Percentiles rank a stretch among this genome's conserved stretches.
phyloP scores from a whole-genome alignment of 371 early-diverging fungal species.

The Mucor circinelloides region DNA sequence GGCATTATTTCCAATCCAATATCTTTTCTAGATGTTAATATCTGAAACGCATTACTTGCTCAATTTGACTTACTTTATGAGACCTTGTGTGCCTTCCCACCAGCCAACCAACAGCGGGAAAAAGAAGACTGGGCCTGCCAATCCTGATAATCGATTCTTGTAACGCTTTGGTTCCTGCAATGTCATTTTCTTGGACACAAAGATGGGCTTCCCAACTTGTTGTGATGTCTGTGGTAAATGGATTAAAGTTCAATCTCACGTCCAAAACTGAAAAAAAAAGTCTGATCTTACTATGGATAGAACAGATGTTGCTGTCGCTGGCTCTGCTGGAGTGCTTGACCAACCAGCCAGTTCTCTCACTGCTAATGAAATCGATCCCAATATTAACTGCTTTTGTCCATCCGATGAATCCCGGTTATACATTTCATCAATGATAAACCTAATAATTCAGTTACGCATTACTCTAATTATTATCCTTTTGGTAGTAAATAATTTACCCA shows the following conservation, averaged over 20 bases:
- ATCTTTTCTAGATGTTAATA: slow-evolving; percentile 6
- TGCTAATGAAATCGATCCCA: slow-evolving; percentile 35
- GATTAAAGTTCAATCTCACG: neutral
- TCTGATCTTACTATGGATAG: neutral
- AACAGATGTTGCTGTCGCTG: neutral
- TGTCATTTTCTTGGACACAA: slow-evolving; percentile 39
- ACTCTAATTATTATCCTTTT: neutral
- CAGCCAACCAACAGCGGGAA: slow-evolving; percentile 51
- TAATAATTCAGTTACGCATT: neutral
- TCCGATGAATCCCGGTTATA: slow-evolving; percentile 43
- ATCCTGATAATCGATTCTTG: slow-evolving; percentile 32
- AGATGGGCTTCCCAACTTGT: slow-evolving; percentile 29
- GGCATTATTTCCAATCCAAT: slow-evolving; percentile 38
- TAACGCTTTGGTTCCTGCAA: slow-evolving; percentile 23
- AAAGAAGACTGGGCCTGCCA: slow-evolving; percentile 46
- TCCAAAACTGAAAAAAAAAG: neutral
- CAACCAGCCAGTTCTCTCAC: slow-evolving; percentile 47
- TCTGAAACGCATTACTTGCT: neutral
- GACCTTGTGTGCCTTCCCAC: slow-evolving; percentile 51
- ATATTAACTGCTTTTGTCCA: slow-evolving; percentile 30
- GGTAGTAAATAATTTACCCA: slow-evolving; percentile 17
- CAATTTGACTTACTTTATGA: slow-evolving; percentile 28
- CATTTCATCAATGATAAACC: slow-evolving; percentile 41
- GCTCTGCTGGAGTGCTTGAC: slow-evolving; percentile 4
- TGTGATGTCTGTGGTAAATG: neutral